Evolutionary conservation across 192 early-diverging fungal species (phyloP).

Genomic region (Linderina pennispora): DNA sequence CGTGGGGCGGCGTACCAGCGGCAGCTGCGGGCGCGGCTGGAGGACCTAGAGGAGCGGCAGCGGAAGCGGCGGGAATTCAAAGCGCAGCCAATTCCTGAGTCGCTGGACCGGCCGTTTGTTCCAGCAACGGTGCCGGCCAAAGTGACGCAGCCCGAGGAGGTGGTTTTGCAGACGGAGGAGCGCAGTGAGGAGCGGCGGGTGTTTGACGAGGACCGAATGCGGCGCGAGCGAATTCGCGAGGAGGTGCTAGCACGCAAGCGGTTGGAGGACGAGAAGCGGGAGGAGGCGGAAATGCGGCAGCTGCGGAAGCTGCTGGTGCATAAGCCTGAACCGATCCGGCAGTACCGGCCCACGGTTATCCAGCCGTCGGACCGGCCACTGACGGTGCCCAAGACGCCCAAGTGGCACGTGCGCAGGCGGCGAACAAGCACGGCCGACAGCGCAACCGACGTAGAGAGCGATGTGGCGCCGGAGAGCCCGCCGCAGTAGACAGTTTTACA

Average conservation of each 20-base stretch:
- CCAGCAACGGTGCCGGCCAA: conserved; percentile 48
- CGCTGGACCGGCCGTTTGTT: conserved; percentile 54
- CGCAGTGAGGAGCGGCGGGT: conserved; percentile 59
- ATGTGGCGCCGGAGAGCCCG: too few relatives aligned
- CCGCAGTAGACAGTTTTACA: too few relatives aligned
- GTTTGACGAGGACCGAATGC: conserved; percentile 54
- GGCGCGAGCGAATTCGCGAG: conserved; percentile 49
- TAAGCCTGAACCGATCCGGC: conserved; percentile 56
- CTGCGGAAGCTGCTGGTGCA: conserved; percentile 52
- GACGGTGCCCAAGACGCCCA: conserved; percentile 49
- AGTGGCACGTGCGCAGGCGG: conserved; percentile 37
- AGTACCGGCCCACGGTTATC: conserved; percentile 46
- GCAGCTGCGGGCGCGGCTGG: conserved; percentile 37
- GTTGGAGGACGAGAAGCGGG: conserved; percentile 46
- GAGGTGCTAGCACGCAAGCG: conserved; percentile 49
- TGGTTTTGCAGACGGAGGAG: conserved; percentile 49
- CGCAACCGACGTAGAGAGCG: conserved; percentile 6
- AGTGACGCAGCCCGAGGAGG: conserved; percentile 39
- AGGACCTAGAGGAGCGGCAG: conserved; percentile 40
- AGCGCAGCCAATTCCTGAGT: conserved; percentile 51
- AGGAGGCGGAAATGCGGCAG: conserved; percentile 50
- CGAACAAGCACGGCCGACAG: conserved; percentile 6
- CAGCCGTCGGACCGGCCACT: conserved; percentile 51
- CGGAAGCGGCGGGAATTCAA: conserved; percentile 43
- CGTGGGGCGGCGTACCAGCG: conserved; percentile 46